These are phyloP conservation scores for Annulohypoxylon truncatum DNA, from an alignment of 2,329 filamentous ascomycete species.

Conservation along the genomic window DNA sequence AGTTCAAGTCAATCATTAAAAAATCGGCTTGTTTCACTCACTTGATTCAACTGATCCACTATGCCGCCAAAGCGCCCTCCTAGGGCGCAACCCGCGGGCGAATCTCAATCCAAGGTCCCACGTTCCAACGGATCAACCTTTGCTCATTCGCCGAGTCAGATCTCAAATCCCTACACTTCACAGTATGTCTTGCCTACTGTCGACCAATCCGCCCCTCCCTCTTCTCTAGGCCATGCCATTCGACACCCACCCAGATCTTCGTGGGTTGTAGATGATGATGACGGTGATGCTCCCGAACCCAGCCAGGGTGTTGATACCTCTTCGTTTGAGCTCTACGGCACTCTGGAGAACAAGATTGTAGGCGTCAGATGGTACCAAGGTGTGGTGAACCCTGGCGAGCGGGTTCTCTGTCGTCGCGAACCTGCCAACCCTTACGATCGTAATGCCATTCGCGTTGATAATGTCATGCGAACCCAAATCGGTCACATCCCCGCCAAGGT, in stretches of 20 bases:
- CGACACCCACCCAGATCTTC: slow-evolving; percentile 28
- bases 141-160: slow-evolving; percentile 26
- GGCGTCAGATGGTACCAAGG: slow-evolving; percentile 66
- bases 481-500: slow-evolving; percentile 78
- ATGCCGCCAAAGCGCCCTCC: slow-evolving; percentile 41
- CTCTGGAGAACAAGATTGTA: slow-evolving; percentile 66
- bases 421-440: slow-evolving; percentile 73
- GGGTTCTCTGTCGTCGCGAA: slow-evolving; percentile 69
- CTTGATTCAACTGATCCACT: not conserved
- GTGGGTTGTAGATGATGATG: slow-evolving; percentile 47
- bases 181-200: too few species aligned
- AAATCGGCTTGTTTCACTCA: not conserved
- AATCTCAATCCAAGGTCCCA: slow-evolving; percentile 33
- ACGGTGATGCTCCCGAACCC: slow-evolving; percentile 57
- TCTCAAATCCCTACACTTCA: slow-evolving; percentile 1
- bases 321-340: slow-evolving; percentile 60
- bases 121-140: slow-evolving; percentile 19
- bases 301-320: slow-evolving; percentile 54
- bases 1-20: not conserved
- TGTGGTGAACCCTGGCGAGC: slow-evolving; percentile 67
- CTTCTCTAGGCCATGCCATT: slow-evolving; percentile 32
- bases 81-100: slow-evolving; percentile 15
- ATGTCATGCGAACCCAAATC: slow-evolving; percentile 79
- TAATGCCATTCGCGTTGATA: slow-evolving; percentile 83
- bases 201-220: slow-evolving; percentile 28